phyloP scores from a whole-genome alignment of 495 filamentous ascomycete genomes.

The Aspergillus coremiiformis region DNA sequence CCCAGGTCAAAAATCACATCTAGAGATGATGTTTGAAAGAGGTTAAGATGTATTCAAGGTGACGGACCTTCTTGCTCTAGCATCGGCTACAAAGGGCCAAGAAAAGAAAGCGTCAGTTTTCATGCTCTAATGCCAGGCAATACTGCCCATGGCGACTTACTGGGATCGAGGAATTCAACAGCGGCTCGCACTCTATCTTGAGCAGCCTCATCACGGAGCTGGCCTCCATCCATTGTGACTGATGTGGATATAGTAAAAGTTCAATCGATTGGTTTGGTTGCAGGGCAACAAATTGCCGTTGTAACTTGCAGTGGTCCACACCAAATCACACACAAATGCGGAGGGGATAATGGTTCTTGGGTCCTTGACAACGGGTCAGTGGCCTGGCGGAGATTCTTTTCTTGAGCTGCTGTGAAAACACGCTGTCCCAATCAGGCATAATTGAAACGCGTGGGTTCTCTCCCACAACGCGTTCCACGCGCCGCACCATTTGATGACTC shows the following conservation, averaged over 20 bases:
- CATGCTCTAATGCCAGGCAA: neutral
- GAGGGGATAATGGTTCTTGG: slow-evolving; percentile 1
- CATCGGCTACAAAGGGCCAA: slow-evolving; percentile 31
- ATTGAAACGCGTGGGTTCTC: slow-evolving; percentile 32
- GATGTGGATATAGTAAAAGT: slow-evolving; percentile 1
- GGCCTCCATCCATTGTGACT: slow-evolving; percentile 60
- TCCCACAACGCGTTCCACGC: slow-evolving; percentile 12
- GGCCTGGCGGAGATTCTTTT: slow-evolving; percentile 17
- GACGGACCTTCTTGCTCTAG: slow-evolving; percentile 52
- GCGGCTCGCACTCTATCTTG: slow-evolving; percentile 73
- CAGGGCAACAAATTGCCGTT: neutral
- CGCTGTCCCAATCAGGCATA: slow-evolving; percentile 32
- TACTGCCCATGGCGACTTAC: slow-evolving; percentile 40
- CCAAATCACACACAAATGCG: neutral
- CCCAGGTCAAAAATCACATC: slow-evolving; percentile 12
- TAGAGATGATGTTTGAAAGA: neutral
- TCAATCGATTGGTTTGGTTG: neutral
- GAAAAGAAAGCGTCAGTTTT: slow-evolving; percentile 19
- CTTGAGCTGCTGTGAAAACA: slow-evolving; percentile 5
- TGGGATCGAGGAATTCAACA: slow-evolving; percentile 78
- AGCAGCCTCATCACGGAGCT: slow-evolving; percentile 74
- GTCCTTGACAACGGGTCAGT: slow-evolving; percentile 13
- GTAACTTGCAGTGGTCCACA: neutral
- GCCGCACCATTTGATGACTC: slow-evolving; percentile 10
- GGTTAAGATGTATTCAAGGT: neutral